Percentiles rank a stretch among this genome's conserved stretches.
phyloP scores from a whole-genome alignment of 225 moss, liverwort and hornwort species.

The Marchantia paleacea region DNA sequence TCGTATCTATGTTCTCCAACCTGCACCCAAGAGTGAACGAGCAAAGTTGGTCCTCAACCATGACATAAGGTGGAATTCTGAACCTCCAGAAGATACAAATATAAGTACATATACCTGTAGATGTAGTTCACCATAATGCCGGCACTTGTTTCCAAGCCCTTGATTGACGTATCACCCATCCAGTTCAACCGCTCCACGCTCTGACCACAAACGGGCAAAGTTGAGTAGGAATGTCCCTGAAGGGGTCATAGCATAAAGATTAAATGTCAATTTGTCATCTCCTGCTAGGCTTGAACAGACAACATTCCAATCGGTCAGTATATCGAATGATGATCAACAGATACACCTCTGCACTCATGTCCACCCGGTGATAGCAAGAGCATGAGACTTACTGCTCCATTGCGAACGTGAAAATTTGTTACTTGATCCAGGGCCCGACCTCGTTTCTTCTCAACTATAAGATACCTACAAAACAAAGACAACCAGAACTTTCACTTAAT shows the following conservation, averaged over 20 bases:
- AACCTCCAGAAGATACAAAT: background rate
- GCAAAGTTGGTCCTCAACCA: background rate
- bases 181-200: constrained; percentile 90
- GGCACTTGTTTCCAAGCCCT: constrained; percentile 73
- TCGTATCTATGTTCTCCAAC: constrained; percentile 74
- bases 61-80: background rate
- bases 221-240: background rate
- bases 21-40: constrained; percentile 30
- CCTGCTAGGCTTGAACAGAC: background rate
- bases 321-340: background rate
- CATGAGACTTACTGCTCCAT: constrained; percentile 72
- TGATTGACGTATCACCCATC: constrained; percentile 86
- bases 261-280: background rate
- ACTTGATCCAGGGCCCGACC: constrained; percentile 89
- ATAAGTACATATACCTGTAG: constrained; percentile 58
- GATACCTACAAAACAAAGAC: constrained; percentile 47
- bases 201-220: constrained; percentile 31
- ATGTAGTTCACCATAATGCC: constrained; percentile 94
- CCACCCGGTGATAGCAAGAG: background rate
- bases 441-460: constrained; percentile 84
- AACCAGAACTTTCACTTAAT: background rate
- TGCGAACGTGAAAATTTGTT: constrained; percentile 94
- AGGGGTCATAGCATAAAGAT: background rate
- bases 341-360: background rate
- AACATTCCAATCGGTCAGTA: background rate